Percentiles rank a stretch among this genome's conserved stretches.
These are phyloP conservation scores for Hibiscus trionum DNA, from an alignment of 345 rosid genomes.

Conservation along the genomic window DNA sequence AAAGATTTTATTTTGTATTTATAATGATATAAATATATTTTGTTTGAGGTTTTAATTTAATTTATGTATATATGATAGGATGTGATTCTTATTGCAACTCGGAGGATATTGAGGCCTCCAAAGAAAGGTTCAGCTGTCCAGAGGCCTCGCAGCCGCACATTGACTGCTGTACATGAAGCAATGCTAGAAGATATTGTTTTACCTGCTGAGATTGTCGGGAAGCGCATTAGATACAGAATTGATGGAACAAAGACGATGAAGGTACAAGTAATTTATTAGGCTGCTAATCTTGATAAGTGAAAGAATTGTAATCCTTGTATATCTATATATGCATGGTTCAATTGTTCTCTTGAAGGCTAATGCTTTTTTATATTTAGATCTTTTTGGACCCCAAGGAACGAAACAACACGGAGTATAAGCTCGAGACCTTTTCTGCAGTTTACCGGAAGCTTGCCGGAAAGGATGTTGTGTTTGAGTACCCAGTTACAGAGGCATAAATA, in stretches of 20 bases:
- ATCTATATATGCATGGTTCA: not conserved
- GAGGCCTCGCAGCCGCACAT: conserved; percentile 85
- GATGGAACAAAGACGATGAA: conserved; percentile 86
- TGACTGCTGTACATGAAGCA: conserved; percentile 74
- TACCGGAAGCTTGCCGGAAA: conserved; percentile 80
- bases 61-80: conserved; percentile 31
- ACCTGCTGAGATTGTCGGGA: conserved; percentile 96
- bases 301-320: not conserved
- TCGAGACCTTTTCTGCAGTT: conserved; percentile 68
- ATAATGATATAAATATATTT: not conserved
- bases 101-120: conserved; percentile 79
- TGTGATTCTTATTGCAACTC: conserved; percentile 65
- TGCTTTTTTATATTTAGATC: conserved; percentile 26
- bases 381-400: conserved; percentile 78
- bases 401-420: conserved; percentile 72
- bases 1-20: not conserved
- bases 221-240: conserved; percentile 59
- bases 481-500: conserved; percentile 46
- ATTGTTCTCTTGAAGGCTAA: no score
- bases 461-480: conserved; percentile 73
- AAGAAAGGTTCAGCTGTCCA: conserved; percentile 91
- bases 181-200: conserved; percentile 78
- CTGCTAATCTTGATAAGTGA: not conserved
- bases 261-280: conserved; percentile 23
- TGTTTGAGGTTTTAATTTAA: conserved; percentile 3